Conservation (phyloP, 208 protist species). For the Entamoeba moshkovskii region DNA sequence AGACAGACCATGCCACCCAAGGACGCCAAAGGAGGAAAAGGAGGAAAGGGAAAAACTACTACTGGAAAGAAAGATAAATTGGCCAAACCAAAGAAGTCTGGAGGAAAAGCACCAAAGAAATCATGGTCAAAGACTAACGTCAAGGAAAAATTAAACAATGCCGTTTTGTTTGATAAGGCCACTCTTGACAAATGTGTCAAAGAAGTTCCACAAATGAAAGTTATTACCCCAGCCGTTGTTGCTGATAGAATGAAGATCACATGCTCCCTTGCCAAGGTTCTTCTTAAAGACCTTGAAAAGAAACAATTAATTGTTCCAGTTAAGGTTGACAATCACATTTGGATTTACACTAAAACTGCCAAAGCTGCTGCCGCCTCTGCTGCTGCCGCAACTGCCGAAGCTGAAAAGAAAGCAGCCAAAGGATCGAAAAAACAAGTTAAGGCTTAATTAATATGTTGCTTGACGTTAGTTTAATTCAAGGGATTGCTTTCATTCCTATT, state of each 20-base stretch:
- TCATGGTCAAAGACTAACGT: slow-evolving; percentile 30
- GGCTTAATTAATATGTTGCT: no score
- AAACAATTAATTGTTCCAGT: slow-evolving; percentile 26
- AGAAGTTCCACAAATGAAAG: slow-evolving; percentile 28
- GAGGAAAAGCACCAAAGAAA: neutral
- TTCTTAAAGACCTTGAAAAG: slow-evolving; percentile 19
- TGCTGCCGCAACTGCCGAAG: neutral
- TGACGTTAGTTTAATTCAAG: no score
- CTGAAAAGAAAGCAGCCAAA: neutral
- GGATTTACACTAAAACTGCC: slow-evolving; percentile 23
- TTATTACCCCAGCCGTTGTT: slow-evolving; percentile 30
- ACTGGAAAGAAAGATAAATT: neutral
- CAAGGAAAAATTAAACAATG: slow-evolving; percentile 33
- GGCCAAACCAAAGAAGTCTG: neutral
- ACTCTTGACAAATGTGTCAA: slow-evolving; percentile 29
- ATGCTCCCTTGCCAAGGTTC: slow-evolving; percentile 20
- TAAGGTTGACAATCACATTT: slow-evolving; percentile 9
- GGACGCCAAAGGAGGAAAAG: neutral
- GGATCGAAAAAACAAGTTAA: neutral
- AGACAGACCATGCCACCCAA: neutral
- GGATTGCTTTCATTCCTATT: no score
- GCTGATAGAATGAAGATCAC: slow-evolving; percentile 29
- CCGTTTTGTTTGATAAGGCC: slow-evolving; percentile 31
- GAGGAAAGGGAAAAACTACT: neutral
- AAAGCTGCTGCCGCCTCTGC: neutral